These are phyloP conservation scores for Phoenix dactylifera DNA, from an alignment of 176 grass and related monocot genomes.

Conservation along the genomic window DNA sequence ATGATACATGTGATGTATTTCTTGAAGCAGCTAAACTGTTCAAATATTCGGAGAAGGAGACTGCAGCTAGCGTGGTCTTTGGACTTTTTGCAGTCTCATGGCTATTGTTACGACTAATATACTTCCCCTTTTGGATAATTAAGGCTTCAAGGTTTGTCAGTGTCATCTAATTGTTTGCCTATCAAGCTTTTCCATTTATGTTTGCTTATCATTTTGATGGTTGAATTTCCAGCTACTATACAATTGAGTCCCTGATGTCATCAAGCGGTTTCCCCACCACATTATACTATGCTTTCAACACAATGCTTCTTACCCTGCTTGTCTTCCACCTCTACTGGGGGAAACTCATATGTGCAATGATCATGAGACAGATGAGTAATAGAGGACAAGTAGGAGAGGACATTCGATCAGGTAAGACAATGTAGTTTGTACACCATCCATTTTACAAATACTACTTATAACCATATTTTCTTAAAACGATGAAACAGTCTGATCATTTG, in stretches of 20 bases:
- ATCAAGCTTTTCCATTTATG: neutral
- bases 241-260: slow-evolving; percentile 36
- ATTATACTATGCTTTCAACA: slow-evolving; percentile 90
- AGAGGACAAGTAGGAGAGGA: slow-evolving; percentile 89
- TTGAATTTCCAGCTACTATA: slow-evolving; percentile 57
- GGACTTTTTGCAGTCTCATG: slow-evolving; percentile 91
- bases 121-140: slow-evolving; percentile 99
- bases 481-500: too few relatives aligned
- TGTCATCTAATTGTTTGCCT: neutral
- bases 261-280: slow-evolving; percentile 44
- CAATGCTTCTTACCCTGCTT: slow-evolving; percentile 93
- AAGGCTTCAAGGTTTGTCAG: slow-evolving; percentile 74
- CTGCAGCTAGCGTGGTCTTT: slow-evolving; percentile 78
- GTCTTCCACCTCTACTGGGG: slow-evolving; percentile 97
- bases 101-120: slow-evolving; percentile 74
- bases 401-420: slow-evolving; percentile 65
- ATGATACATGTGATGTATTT: slow-evolving; percentile 92
- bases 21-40: slow-evolving; percentile 91
- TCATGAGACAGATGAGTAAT: slow-evolving; percentile 83
- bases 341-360: slow-evolving; percentile 96
- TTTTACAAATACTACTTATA: too few relatives aligned
- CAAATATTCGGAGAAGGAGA: slow-evolving; percentile 92
- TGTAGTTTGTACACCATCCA: too few relatives aligned
- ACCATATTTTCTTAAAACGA: too few relatives aligned
- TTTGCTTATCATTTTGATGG: slow-evolving; percentile 1